Base-by-base conservation (phyloP, 805 yeast genomes). In the Starmera quercuum region DNA sequence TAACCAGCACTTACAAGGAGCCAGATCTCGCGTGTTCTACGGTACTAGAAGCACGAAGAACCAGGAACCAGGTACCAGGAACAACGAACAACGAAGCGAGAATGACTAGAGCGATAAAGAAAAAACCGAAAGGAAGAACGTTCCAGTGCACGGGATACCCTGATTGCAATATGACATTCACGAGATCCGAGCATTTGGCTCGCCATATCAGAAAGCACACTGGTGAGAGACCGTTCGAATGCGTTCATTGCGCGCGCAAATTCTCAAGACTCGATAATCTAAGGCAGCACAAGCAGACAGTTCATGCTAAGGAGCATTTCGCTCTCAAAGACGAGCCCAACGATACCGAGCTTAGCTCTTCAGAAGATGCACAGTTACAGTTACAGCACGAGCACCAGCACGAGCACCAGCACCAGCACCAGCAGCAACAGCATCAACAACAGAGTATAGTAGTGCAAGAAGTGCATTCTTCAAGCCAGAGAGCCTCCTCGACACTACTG, bases 161-260 rank as follows among this genome's bases (percentile, higher is more conserved):
- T 15, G 87, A 81, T 44, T 87, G 97, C 58, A 66, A 64, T 36
- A 87, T 88, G 95, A 72, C 88, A 6, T 87, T 87, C 58, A 83
- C 95, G 3, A 67, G 97, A 32, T 80, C 92, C 7, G 97, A 88
- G 54, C 97, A 88, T 58, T 68, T 87, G 45, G 95, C 95, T 2
- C 68, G 97, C 38, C 97, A 87, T 61, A 81, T 88, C 34, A 64
- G 96, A 38, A 88, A 87, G 49, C 97, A 87, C 55, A 88, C 96
- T 1, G 97, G 96, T 28, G 97, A 87, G 56, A 66, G 95, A 37
- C 97, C 97, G 3, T 87, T 86, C 55, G 76, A 83, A 34, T 87
- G 97, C 56, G 81, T 80, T 31, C 82, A 81, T 54, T 84, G 95
- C 54, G 65, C 77, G 22, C 77, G 87, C 51, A 71, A 75, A 51